A percentile compares a stretch with the other conserved stretches of the same genome.
phyloP scores from a whole-genome alignment of 441 rosid genomes.

The Pelargonium fulgidum region DNA sequence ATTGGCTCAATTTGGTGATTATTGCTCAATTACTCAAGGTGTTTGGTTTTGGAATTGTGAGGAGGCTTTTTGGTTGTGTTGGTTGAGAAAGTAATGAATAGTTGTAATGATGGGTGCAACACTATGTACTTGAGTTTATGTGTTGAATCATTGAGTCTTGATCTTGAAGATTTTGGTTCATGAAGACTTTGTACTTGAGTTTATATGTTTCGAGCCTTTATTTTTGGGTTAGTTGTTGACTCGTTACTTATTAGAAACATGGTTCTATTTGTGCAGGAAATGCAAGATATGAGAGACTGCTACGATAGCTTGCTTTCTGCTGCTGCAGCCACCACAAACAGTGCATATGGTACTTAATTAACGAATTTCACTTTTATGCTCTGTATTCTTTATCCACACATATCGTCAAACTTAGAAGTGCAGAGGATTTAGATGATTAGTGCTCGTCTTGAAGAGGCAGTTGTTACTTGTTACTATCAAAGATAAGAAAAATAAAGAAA shows the following conservation, averaged over 20 bases:
- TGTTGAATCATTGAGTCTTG: background rate
- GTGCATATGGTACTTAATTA: constrained; percentile 42
- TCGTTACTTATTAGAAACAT: background rate
- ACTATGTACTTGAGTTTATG: background rate
- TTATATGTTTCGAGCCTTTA: background rate
- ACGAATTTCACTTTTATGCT: background rate
- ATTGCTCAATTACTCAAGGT: background rate
- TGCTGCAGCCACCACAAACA: constrained; percentile 58
- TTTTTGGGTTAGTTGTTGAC: background rate
- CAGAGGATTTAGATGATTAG: background rate
- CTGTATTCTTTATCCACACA: background rate
- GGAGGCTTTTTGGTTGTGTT: background rate
- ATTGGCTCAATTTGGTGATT: constrained; percentile 2
- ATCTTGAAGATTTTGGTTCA: background rate
- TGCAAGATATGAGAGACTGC: constrained; percentile 61
- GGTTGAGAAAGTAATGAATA: background rate
- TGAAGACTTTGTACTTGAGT: too few relatives aligned
- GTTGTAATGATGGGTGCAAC: background rate
- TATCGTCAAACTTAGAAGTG: background rate
- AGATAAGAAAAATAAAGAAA: background rate
- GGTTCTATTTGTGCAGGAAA: constrained; percentile 33
- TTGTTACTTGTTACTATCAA: background rate
- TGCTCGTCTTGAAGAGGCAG: background rate
- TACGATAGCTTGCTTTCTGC: constrained; percentile 65
- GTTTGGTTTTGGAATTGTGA: too few relatives aligned